These are phyloP conservation scores for Pistacia integerrima DNA, from an alignment of 345 rosid genomes.

Conservation along the genomic window DNA sequence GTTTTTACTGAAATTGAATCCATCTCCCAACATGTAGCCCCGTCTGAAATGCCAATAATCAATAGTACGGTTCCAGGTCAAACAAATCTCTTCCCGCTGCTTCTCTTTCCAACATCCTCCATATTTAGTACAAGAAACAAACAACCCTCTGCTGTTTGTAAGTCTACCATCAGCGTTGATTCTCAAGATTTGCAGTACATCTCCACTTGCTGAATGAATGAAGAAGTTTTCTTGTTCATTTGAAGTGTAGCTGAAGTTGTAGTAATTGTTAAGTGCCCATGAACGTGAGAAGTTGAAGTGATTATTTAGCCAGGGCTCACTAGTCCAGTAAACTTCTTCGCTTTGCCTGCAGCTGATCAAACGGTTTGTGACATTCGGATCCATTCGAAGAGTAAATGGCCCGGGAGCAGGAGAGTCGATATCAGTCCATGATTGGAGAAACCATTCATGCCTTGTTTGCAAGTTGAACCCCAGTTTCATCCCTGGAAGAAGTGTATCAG, in stretches of 20 bases:
- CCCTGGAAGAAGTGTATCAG: constrained; percentile 32
- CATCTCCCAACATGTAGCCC: background rate
- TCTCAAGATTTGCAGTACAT: background rate
- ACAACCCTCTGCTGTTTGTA: background rate
- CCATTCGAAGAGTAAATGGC: constrained; percentile 30
- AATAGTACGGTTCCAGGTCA: background rate
- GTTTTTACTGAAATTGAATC: background rate
- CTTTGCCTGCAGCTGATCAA: constrained; percentile 32
- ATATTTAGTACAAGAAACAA: background rate
- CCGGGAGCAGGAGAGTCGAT: constrained; percentile 14
- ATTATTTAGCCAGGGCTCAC: constrained; percentile 25
- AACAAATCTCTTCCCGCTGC: background rate
- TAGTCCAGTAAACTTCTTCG: constrained; percentile 24
- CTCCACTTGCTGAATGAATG: constrained; percentile 3
- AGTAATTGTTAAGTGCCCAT: background rate
- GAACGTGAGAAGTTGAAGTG: constrained; percentile 8
- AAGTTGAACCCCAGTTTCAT: constrained; percentile 40
- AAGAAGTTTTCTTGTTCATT: constrained; percentile 29
- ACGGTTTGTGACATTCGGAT: constrained; percentile 23
- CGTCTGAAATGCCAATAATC: background rate
- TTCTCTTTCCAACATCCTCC: background rate
- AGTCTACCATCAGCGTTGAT: background rate
- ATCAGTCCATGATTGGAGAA: constrained; percentile 2
- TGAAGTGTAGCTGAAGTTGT: constrained; percentile 16
- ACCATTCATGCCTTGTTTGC: constrained; percentile 1